Evolutionary conservation across 257 asterid species (phyloP).

Genomic region (Ligustrum vulgare): DNA sequence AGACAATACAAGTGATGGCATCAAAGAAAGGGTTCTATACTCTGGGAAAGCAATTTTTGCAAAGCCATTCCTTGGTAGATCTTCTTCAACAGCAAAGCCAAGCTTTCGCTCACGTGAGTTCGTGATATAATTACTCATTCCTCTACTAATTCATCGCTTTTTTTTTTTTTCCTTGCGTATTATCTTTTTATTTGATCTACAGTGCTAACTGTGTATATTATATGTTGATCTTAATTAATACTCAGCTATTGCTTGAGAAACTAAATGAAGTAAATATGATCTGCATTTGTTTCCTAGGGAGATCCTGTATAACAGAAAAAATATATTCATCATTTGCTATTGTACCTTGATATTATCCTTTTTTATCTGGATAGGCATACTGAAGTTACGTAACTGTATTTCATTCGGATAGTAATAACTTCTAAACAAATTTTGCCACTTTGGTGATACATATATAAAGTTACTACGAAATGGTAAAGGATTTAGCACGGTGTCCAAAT

Average conservation of each 20-base stretch:
- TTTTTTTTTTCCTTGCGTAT: conserved; percentile 7
- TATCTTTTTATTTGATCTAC: not conserved
- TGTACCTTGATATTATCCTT: not conserved
- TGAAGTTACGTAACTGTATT: not conserved
- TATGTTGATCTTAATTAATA: conserved; percentile 1
- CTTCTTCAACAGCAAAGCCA: conserved; percentile 99
- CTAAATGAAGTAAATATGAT: not conserved
- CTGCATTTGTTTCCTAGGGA: conserved; percentile 5
- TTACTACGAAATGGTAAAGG: not conserved
- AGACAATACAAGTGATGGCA: conserved; percentile 79
- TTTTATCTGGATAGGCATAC: not conserved
- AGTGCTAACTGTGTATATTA: not conserved
- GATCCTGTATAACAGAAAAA: not conserved
- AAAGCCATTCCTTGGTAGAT: conserved; percentile 88
- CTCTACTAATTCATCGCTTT: not conserved
- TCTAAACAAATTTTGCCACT: not conserved
- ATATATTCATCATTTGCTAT: not conserved
- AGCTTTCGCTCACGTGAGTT: conserved; percentile 89
- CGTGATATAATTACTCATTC: not conserved
- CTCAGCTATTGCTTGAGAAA: conserved; percentile 7
- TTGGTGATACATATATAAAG: not conserved
- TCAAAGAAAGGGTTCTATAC: conserved; percentile 87
- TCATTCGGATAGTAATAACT: not conserved
- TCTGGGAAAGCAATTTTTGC: conserved; percentile 69
- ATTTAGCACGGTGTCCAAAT: conserved; percentile 11